phyloP scores from a whole-genome alignment of 2,329 filamentous ascomycete genomes.

The Pseudopyricularia cyperi region DNA sequence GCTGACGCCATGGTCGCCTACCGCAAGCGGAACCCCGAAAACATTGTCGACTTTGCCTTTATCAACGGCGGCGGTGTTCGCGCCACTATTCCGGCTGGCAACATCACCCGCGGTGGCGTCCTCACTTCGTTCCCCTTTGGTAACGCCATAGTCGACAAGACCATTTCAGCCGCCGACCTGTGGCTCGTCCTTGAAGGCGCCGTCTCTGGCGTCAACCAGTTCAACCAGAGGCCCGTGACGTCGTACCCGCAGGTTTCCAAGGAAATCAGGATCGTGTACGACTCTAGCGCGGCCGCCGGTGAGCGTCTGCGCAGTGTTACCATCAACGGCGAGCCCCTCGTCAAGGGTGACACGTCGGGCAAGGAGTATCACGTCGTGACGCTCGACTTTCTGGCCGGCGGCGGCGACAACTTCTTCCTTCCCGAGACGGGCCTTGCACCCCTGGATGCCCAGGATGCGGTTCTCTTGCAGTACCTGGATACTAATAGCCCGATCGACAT shows the following conservation, averaged over 20 bases:
- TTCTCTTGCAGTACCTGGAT: conserved; percentile 3
- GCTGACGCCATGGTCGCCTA: conserved; percentile 49
- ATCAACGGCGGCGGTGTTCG: conserved; percentile 54
- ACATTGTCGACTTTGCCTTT: conserved; percentile 44
- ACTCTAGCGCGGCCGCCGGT: conserved; percentile 34
- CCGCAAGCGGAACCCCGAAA: conserved; percentile 27
- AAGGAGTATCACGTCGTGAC: conserved; percentile 45
- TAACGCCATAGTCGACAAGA: conserved; percentile 48
- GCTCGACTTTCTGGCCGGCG: conserved; percentile 47
- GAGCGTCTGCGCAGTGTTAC: conserved; percentile 38
- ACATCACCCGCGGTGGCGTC: conserved; percentile 50
- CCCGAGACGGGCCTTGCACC: not conserved
- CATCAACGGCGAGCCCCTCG: conserved; percentile 33
- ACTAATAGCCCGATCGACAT: conserved; percentile 4
- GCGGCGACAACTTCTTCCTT: conserved; percentile 42
- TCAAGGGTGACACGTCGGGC: conserved; percentile 15
- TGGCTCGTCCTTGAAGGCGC: conserved; percentile 47
- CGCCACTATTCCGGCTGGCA: conserved; percentile 46
- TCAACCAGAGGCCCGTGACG: conserved; percentile 36
- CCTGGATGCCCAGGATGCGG: conserved; percentile 4
- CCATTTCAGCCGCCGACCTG: conserved; percentile 36
- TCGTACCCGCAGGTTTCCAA: conserved; percentile 49
- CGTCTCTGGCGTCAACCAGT: conserved; percentile 39
- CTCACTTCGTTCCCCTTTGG: conserved; percentile 54
- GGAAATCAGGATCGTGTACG: conserved; percentile 43